phyloP scores from a whole-genome alignment of 257 asterid species.

The Eucommia ulmoides region DNA sequence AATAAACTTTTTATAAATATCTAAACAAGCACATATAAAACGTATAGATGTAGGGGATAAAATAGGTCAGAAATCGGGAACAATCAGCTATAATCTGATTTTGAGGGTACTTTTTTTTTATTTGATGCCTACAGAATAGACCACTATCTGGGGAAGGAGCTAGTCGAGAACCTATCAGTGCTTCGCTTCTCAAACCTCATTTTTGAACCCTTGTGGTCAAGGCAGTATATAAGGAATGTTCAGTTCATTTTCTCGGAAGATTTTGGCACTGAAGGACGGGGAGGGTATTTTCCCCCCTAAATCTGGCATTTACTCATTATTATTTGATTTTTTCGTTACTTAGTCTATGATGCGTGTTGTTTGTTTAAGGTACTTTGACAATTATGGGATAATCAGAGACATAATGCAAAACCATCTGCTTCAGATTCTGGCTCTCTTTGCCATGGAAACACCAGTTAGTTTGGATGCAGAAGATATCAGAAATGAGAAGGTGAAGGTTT shows the following conservation, averaged over 20 bases:
- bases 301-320: conserved; percentile 6
- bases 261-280: conserved; percentile 97
- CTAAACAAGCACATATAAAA: no score
- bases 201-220: conserved; percentile 92
- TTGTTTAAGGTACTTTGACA: conserved; percentile 70
- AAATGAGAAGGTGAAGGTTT: conserved; percentile 92
- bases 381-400: conserved; percentile 87
- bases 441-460: conserved; percentile 98
- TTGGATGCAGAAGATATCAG: conserved; percentile 97
- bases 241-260: conserved; percentile 94
- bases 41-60: no score
- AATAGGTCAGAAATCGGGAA: no score
- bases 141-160: conserved; percentile 97
- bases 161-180: conserved; percentile 90
- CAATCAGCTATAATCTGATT: background rate
- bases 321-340: background rate
- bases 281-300: conserved; percentile 57
- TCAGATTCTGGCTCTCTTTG: conserved; percentile 91
- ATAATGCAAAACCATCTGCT: conserved; percentile 97
- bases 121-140: conserved; percentile 59
- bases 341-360: conserved; percentile 9
- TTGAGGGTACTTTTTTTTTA: background rate
- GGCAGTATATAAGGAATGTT: conserved; percentile 88
- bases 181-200: conserved; percentile 91
- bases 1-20: no score